These are phyloP conservation scores for Rutstroemia sp. DNA, from an alignment of 2,329 filamentous ascomycete species.

Conservation along the genomic window DNA sequence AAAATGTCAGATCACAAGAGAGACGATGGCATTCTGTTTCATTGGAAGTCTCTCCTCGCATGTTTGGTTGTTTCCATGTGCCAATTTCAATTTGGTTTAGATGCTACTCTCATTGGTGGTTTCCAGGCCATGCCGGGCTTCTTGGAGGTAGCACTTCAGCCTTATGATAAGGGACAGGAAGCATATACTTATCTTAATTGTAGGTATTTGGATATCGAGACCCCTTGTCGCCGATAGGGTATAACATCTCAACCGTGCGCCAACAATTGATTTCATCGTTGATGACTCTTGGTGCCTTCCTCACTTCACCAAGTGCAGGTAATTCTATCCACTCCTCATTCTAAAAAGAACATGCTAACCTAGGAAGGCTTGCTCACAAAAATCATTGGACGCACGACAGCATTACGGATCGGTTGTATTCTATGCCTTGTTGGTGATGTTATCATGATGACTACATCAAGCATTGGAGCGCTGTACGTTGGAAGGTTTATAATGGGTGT, in stretches of 20 bases:
- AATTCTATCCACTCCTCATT: constrained; percentile 25
- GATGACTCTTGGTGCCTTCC: constrained; percentile 42
- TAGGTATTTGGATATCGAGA: constrained; percentile 39
- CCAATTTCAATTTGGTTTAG: constrained; percentile 20
- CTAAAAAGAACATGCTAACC: background rate
- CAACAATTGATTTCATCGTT: constrained; percentile 46
- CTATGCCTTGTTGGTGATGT: background rate
- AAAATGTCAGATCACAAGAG: background rate
- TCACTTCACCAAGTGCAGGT: constrained; percentile 41
- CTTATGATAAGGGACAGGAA: background rate
- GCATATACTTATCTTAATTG: constrained; percentile 15
- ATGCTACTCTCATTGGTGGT: constrained; percentile 13
- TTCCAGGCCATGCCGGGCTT: constrained; percentile 18
- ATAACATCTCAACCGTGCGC: constrained; percentile 35
- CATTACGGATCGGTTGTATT: background rate
- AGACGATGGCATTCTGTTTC: background rate
- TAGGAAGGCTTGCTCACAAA: background rate
- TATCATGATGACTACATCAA: background rate
- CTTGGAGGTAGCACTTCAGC: constrained; percentile 11
- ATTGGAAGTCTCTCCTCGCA: constrained; percentile 18
- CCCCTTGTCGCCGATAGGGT: constrained; percentile 19
- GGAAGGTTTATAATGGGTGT: background rate
- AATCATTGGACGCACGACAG: background rate
- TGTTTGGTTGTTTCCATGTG: constrained; percentile 18
- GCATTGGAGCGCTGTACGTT: background rate